These are phyloP conservation scores for Tricholoma saponaceum DNA, from an alignment of 768 basidiomycete genomes.

Conservation along the genomic window DNA sequence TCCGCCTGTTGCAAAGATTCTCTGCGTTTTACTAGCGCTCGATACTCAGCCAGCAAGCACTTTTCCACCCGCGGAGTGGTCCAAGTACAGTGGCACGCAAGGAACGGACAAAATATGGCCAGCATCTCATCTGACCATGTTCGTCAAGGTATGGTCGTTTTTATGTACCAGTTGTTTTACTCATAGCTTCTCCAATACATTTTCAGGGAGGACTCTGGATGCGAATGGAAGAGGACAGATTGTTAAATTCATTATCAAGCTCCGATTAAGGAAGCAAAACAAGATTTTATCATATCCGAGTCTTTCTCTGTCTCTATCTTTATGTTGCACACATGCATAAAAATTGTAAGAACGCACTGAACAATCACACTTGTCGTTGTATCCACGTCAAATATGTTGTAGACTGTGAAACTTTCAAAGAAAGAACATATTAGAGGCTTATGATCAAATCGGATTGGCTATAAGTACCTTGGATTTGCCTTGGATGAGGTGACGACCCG, in stretches of 20 bases:
- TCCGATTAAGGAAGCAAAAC: too few species aligned
- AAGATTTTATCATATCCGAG: too few species aligned
- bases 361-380: too few species aligned
- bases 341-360: too few species aligned
- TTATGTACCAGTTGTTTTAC: not conserved
- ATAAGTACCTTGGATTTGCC: too few species aligned
- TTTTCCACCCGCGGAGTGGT: slow-evolving; percentile 44
- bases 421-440: too few species aligned
- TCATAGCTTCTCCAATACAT: not conserved
- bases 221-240: slow-evolving; percentile 23
- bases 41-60: slow-evolving; percentile 35
- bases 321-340: too few species aligned
- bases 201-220: slow-evolving; percentile 34
- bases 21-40: slow-evolving; percentile 35
- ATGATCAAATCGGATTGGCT: too few species aligned
- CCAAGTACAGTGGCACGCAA: slow-evolving; percentile 19
- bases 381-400: too few species aligned
- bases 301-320: too few species aligned
- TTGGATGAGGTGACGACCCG: too few species aligned
- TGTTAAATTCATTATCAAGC: not conserved
- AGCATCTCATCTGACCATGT: slow-evolving; percentile 52
- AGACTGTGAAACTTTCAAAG: too few species aligned
- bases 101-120: slow-evolving; percentile 43
- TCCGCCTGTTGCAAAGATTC: slow-evolving; percentile 49
- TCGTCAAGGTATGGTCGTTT: slow-evolving; percentile 20